phyloP scores from a whole-genome alignment of 140 eudicot species.

The Ambrosia hybrid region DNA sequence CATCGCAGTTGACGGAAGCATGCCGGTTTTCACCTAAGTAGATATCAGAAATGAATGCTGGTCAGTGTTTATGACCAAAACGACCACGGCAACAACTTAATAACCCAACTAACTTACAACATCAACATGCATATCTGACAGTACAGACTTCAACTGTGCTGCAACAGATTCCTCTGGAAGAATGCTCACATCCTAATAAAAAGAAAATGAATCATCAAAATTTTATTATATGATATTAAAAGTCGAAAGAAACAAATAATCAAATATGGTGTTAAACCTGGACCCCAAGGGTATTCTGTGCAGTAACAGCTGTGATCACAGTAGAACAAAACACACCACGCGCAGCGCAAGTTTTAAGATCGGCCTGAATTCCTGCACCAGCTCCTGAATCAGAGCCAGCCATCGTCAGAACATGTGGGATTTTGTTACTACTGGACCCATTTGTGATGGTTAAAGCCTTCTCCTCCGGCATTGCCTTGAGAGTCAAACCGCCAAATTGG shows the following conservation, averaged over 20 bases:
- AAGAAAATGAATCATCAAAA: neutral
- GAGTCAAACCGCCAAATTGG: slow-evolving; percentile 26
- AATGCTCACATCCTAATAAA: slow-evolving; percentile 66
- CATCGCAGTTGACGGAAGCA: slow-evolving; percentile 87
- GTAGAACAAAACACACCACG: slow-evolving; percentile 95
- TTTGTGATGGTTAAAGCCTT: slow-evolving; percentile 27
- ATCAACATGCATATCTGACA: slow-evolving; percentile 93
- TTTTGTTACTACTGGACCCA: slow-evolving; percentile 28
- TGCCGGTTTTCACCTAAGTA: slow-evolving; percentile 93
- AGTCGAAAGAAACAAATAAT: neutral
- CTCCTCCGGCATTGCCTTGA: slow-evolving; percentile 53
- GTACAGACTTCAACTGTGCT: slow-evolving; percentile 79
- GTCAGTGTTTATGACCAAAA: slow-evolving; percentile 8
- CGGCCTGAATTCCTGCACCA: slow-evolving; percentile 98
- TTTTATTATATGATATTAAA: neutral
- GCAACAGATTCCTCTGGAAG: slow-evolving; percentile 68
- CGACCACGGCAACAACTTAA: slow-evolving; percentile 10
- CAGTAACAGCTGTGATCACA: slow-evolving; percentile 91
- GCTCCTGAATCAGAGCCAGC: slow-evolving; percentile 99
- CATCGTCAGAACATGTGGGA: slow-evolving; percentile 83
- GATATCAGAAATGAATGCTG: slow-evolving; percentile 21
- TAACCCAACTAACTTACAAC: slow-evolving; percentile 41
- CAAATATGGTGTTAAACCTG: slow-evolving; percentile 50
- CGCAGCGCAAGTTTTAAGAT: slow-evolving; percentile 90
- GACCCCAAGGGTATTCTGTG: slow-evolving; percentile 93